A percentile compares a stretch with the other conserved stretches of the same genome.
Conservation (phyloP, 2,329 filamentous ascomycete species). For the Fusarium nurragi region DNA sequence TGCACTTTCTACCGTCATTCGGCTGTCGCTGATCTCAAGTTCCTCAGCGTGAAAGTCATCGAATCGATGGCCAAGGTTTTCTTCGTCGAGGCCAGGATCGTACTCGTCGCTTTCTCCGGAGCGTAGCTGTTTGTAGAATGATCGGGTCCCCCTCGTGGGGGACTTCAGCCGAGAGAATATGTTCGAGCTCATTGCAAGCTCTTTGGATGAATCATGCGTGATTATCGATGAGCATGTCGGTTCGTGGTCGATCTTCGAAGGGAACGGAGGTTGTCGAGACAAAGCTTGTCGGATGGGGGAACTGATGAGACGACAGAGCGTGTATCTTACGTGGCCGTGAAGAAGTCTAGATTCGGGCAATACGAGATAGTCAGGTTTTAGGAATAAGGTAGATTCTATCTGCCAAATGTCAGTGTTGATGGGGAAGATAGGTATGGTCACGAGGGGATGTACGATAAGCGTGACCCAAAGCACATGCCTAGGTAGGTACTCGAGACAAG, state of each 20-base stretch:
- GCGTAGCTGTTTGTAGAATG: constrained; percentile 62
- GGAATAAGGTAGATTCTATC: not conserved
- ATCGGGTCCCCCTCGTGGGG: constrained; percentile 45
- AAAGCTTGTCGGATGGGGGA: not conserved
- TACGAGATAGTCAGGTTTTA: not conserved
- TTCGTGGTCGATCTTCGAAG: not conserved
- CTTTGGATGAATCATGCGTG: constrained; percentile 14
- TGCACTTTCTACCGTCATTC: constrained; percentile 54
- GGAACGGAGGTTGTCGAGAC: not conserved
- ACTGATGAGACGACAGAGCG: not conserved
- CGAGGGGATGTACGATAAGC: constrained; percentile 39
- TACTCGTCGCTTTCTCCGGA: constrained; percentile 54
- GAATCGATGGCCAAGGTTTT: constrained; percentile 63
- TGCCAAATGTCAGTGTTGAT: constrained; percentile 3
- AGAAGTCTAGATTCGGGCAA: not conserved
- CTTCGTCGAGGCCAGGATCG: constrained; percentile 59
- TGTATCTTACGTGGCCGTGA: not conserved
- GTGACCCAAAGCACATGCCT: constrained; percentile 41
- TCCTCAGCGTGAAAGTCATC: constrained; percentile 60
- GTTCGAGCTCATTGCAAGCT: constrained; percentile 56
- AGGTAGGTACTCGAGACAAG: constrained; percentile 2
- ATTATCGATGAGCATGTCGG: constrained; percentile 29
- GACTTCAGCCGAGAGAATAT: constrained; percentile 57
- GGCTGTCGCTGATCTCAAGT: constrained; percentile 58
- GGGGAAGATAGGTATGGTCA: constrained; percentile 25